Conservation (phyloP, 164 flowering plant genomes). For the Dillenia suffruticosa region DNA sequence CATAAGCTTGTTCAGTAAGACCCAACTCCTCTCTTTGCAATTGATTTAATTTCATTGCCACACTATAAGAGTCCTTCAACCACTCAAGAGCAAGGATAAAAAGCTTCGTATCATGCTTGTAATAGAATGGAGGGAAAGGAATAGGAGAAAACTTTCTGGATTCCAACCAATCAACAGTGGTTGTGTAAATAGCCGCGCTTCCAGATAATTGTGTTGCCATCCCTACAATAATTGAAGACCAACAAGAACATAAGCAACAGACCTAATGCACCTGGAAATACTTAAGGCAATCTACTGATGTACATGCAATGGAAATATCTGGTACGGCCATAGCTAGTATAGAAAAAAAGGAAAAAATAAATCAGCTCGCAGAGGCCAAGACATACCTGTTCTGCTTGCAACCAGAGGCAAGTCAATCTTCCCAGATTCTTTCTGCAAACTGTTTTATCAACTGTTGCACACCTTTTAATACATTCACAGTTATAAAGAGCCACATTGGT, state of each 20-base stretch:
- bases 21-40: constrained; percentile 96
- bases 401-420: constrained; percentile 95
- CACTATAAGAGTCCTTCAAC: constrained; percentile 97
- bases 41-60: constrained; percentile 94
- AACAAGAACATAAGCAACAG: not conserved
- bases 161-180: constrained; percentile 99
- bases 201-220: constrained; percentile 97
- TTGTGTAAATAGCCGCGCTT: constrained; percentile 97
- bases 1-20: constrained; percentile 99
- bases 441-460: constrained; percentile 99
- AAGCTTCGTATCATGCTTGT: constrained; percentile 98
- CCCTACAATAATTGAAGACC: constrained; percentile 36
- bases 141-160: constrained; percentile 97
- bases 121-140: constrained; percentile 96
- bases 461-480: constrained; percentile 98
- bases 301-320: not conserved
- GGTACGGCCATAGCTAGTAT: not conserved
- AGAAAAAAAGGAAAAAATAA: not conserved
- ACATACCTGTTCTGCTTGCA: constrained; percentile 92
- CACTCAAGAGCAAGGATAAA: constrained; percentile 98
- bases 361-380: not conserved
- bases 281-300: not conserved
- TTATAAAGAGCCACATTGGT: constrained; percentile 99
- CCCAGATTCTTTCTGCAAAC: constrained; percentile 98
- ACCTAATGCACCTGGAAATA: not conserved